Base-by-base conservation (phyloP, 2,329 filamentous ascomycete genomes). In the Thermoascus crustaceus region DNA sequence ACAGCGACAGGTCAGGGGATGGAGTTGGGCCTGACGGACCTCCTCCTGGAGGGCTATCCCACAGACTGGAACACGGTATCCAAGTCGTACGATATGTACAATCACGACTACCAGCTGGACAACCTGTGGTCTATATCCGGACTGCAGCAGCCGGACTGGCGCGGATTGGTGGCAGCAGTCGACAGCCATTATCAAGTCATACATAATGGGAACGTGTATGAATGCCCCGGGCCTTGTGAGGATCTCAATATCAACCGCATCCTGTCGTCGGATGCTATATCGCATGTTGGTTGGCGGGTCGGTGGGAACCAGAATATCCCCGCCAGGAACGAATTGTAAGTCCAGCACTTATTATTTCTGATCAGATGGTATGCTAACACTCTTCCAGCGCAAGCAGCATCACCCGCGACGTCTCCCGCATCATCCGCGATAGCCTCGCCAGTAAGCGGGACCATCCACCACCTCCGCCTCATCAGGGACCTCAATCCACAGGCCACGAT, bases 281-380 rank as follows among this genome's bases (percentile, higher is more conserved):
- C 50, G 3, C 44, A 50, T 34, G 42, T 63, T 4, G 44, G 46
- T 7, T 65, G 61, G 61, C 50, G 61, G 21, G 50, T 66, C 25
- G 56, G 61, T 11, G 57, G 58, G 9, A 40, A 37, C 10, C 35
- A 47, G 4, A 47, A 54, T 17, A 35, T 39, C 9, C 39, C 55
- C 26, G 58, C 57, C 9, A 52, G 53, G n/a, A 57, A 59, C 34
- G 60, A 65, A 43, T 66, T 66, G 62, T 65, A 57, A 35, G 60
- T 53, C 31, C 11, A 23, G 19, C 10, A 24, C 19, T 30, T 27
- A 25, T 37, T 33, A n/a, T n/a, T 36, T 18, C 11, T 8, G 22
- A 2, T 29, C 20, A 16, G 8, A 18, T 18, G 29, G 29, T 37
- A 23, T 30, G 33, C 42, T 58, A 41, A 60, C 42, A 21, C 8